Percentiles rank a stretch among this genome's conserved stretches.
Conservation (phyloP, 2,329 filamentous ascomycete genomes). For the Elsinoe fawcettii region DNA sequence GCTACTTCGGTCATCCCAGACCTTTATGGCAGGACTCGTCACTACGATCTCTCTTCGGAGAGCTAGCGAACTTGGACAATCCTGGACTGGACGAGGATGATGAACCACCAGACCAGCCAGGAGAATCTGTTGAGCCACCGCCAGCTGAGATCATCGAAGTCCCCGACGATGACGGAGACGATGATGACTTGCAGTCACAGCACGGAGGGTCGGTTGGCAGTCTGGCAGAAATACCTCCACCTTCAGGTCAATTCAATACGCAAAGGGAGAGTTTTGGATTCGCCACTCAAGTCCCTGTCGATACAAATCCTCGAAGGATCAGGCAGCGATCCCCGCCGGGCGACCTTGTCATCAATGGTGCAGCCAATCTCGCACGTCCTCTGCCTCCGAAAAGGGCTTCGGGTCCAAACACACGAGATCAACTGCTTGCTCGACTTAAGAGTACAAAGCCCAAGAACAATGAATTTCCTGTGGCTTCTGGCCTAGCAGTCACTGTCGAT, state of each 20-base stretch:
- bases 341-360: background rate
- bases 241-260: background rate
- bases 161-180: background rate
- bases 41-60: background rate
- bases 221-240: background rate
- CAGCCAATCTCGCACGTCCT: conserved; percentile 1
- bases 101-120: background rate
- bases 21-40: background rate
- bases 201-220: background rate
- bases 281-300: background rate
- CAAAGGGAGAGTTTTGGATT: background rate
- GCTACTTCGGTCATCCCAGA: background rate
- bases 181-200: conserved; percentile 3
- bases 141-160: background rate
- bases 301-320: background rate
- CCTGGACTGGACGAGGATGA: background rate
- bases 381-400: background rate
- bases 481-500: background rate
- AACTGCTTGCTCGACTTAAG: background rate
- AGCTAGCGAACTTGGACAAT: background rate
- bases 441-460: background rate
- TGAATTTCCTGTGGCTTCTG: too few species aligned
- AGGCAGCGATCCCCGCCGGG: background rate
- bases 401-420: background rate
- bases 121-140: background rate